Base-by-base conservation (phyloP, 176 grass and related monocot genomes). In the Secale cereale region DNA sequence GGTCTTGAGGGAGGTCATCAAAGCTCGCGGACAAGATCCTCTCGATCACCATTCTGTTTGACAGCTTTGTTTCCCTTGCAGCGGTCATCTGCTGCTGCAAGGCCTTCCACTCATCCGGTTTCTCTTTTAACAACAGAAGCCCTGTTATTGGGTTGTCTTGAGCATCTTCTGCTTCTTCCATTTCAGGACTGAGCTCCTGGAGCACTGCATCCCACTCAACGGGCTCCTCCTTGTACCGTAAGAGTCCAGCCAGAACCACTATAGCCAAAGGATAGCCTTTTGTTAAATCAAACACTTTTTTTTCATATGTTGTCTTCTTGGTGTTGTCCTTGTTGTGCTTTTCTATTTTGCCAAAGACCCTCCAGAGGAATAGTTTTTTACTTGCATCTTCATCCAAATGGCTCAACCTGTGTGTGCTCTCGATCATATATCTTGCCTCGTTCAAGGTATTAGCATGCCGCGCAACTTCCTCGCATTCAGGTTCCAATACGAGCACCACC, bases 401-500 rank as follows among this genome's bases (percentile, higher is more conserved):
- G 27, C 39, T 14, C 39, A 84, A 8, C 28, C n/a, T 7, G 28
- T 65, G 63, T 0, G 3, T 1, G 19, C 6, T 16, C 63, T 43
- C 2, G 2, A 17, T 65, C 0, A 0, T 1, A 0, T 43, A 0
- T 3, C 15, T 2, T 8, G 8, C 1, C 14, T 2, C 5, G 82
- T 75, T 76, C 27, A 76, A 22, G 70, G 2, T 46, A 2, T 15
- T 4, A 10, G 70, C 82, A 64, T 65, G 71, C 20, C 12, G 19
- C 10, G 70, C 82, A 0, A 84, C 4, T 3, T 84, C 70, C 30
- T 74, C 39, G 1, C 60, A 35, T 36, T 76, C 82, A 33, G 20
- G 60, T 8, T 84, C 82, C 29, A 83, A 4, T 40, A 76, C 23
- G 20, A 84, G 82, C 39, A 76, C 12, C 12, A 84, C 82, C 13